Evolutionary conservation across 164 flowering plant genomes (phyloP), one percentile per base, ranked within the genome.

Genomic region (Cinnamomum chago): DNA sequence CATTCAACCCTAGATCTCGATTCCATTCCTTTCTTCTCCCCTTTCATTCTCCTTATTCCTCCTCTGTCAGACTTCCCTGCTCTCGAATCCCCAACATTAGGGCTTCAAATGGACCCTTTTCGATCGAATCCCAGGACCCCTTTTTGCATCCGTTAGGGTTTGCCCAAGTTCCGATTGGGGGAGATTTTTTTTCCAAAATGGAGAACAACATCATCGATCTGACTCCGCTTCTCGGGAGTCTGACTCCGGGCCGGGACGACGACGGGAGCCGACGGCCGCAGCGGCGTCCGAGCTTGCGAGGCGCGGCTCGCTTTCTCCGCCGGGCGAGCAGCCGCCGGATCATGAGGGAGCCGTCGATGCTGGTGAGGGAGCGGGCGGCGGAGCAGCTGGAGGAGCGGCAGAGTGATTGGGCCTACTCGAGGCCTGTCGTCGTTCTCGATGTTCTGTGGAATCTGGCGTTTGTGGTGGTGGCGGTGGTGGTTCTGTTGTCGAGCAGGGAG

Each of bases 381-480:
- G 88, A 88, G 76, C 88, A 88, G 60, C 68, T 88, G 83, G 90
- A 86, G 83, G 90, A 86, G 78, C 76, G 90, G 70, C 84, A 91
- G 73, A 78, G 88, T 73, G 89, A 84, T 73, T 84, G 91, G 88
- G 89, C 91, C 5, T 88, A 86, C 65, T 88, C 89, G 35, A 84
- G 77, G 74, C 89, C 91, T 9, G 86, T 88, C 40, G 89, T 88
- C 50, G 71, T 85, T 65, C 79, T 88, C 17, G 91, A 88, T 70
- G 77, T 86, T 22, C 33, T 88, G 2, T 88, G 91, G 89, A 88
- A 88, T 73, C 50, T 85, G 25, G 83, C 82, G 51, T 86, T 88
- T 70, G 88, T 88, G 35, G 76, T 76, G 6, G 84, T 83, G 10
- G 83, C 84, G 14, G 7, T 70, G 18, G 80, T 30, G 13, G 81